A percentile compares a stretch with the other conserved stretches of the same genome.
phyloP scores from a whole-genome alignment of 2,329 filamentous ascomycete genomes.

The Chalara sp. region DNA sequence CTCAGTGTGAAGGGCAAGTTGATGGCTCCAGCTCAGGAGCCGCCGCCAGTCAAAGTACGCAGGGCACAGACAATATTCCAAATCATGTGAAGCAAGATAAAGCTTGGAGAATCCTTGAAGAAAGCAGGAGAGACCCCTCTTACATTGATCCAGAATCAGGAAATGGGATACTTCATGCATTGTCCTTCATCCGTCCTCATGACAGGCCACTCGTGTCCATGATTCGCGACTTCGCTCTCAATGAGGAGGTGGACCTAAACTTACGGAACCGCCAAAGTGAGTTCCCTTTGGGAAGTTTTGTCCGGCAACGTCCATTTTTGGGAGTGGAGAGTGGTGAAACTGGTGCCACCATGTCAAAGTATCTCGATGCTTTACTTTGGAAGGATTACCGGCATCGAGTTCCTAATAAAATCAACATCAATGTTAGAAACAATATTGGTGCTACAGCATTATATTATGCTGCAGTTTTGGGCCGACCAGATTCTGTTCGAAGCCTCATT shows the following conservation, averaged over 20 bases:
- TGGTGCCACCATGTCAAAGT: constrained; percentile 6
- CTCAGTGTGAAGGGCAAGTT: constrained; percentile 11
- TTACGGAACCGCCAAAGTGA: constrained; percentile 6
- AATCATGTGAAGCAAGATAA: constrained; percentile 4
- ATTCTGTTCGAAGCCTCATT: constrained; percentile 8
- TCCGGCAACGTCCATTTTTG: constrained; percentile 1
- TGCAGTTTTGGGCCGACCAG: constrained; percentile 7
- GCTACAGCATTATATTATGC: constrained; percentile 5
- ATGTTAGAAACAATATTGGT: constrained; percentile 8
- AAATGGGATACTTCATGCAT: constrained; percentile 5
- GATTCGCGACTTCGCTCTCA: no score
- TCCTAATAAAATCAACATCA: constrained; percentile 5
- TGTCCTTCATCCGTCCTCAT: background rate
- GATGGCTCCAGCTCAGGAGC: background rate
- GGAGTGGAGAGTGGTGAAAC: constrained; percentile 2
- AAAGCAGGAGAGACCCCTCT: background rate
- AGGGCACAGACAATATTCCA: background rate
- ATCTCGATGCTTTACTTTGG: constrained; percentile 7
- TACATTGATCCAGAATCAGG: constrained; percentile 6
- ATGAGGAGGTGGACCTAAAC: constrained; percentile 5
- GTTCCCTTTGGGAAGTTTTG: constrained; percentile 4
- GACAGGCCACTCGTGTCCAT: no score
- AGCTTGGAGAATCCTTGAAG: constrained; percentile 1
- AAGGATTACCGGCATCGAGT: constrained; percentile 2
- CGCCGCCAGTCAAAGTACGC: background rate